Evolutionary conservation across 306 rosid species (phyloP).

Genomic region (Lagenaria siceraria): DNA sequence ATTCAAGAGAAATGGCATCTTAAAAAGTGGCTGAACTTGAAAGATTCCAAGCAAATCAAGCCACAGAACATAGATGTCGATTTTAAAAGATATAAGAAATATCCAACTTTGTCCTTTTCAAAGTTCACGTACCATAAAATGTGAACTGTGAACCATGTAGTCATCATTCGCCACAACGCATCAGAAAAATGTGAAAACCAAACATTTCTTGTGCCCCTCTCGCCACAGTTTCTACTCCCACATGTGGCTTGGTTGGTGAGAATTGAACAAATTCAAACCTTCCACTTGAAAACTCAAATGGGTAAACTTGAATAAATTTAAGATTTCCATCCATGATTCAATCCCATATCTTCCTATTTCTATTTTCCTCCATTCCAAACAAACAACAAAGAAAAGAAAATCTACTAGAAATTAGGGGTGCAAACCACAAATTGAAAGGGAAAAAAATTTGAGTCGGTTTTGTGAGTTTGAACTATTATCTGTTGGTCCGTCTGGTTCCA

Average conservation of each 20-base stretch:
- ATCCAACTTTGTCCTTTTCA: background rate
- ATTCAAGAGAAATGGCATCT: background rate
- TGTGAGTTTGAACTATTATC: background rate
- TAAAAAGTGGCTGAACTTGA: background rate
- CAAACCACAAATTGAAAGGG: background rate
- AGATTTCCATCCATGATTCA: background rate
- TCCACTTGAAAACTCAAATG: background rate
- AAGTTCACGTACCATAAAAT: background rate
- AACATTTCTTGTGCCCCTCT: background rate
- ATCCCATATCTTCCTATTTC: background rate
- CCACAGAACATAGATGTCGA: background rate
- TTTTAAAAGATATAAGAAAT: background rate
- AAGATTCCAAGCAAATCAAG: conserved; percentile 2
- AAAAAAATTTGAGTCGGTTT: background rate
- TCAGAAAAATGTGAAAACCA: background rate
- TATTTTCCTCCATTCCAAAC: background rate
- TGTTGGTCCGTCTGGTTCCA: too few relatives aligned
- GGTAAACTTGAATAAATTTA: background rate
- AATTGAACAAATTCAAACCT: background rate
- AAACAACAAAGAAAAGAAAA: background rate
- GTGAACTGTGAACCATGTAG: background rate
- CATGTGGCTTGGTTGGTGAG: background rate
- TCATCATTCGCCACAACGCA: background rate
- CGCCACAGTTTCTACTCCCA: background rate
- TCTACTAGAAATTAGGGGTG: background rate